A percentile compares a stretch with the other conserved stretches of the same genome.
Evolutionary conservation across 2,329 filamentous ascomycete species (phyloP).

Genomic region (Tolypocladium album): DNA sequence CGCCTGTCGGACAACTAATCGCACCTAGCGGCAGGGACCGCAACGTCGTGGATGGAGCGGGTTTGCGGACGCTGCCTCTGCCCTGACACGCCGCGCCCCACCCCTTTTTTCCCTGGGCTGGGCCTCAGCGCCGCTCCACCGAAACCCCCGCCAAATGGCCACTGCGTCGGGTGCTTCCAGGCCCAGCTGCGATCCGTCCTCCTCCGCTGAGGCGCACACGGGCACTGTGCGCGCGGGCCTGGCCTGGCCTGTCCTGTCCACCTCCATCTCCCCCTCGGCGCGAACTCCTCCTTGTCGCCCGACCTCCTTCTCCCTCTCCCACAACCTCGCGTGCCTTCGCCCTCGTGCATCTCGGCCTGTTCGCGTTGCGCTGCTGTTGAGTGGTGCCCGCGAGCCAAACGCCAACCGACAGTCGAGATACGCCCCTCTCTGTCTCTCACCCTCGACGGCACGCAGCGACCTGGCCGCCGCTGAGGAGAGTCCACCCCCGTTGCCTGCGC

Average conservation of each 20-base stretch:
- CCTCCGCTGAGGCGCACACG: background rate
- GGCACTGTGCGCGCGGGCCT: background rate
- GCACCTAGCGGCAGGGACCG: background rate
- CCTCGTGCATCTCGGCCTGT: background rate
- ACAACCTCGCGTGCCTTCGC: constrained; percentile 4
- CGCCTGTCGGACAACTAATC: background rate
- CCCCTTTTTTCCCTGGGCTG: constrained; percentile 7
- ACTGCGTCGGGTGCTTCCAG: background rate
- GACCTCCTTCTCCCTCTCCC: constrained; percentile 8
- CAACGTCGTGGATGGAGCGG: background rate
- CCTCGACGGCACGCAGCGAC: background rate
- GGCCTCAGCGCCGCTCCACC: background rate
- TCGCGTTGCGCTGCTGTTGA: background rate
- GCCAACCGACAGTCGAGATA: background rate
- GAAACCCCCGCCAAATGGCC: background rate
- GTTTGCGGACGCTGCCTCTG: background rate
- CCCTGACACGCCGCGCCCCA: constrained; percentile 1
- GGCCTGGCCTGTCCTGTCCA: background rate
- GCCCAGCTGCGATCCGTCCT: background rate
- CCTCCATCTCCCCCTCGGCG: background rate
- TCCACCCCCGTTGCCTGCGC: background rate
- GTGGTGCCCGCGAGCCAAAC: background rate
- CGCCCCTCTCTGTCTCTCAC: background rate
- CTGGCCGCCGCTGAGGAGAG: background rate
- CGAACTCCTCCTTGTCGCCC: constrained; percentile 7